Conservation (phyloP, 139 green algal genomes). For the Trebouxia sp. region DNA sequence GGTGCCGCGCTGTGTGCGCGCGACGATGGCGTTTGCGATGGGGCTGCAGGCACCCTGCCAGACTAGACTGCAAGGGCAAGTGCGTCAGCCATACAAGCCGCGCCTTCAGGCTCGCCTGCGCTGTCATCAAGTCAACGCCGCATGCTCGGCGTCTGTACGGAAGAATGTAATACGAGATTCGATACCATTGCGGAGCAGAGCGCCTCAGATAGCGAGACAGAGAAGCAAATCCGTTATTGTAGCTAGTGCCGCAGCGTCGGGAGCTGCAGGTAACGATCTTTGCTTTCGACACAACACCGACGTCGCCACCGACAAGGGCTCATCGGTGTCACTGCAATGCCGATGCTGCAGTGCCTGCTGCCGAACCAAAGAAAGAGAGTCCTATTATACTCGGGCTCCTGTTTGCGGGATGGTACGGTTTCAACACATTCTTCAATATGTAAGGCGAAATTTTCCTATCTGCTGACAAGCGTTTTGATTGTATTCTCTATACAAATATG, state of each 20-base stretch:
- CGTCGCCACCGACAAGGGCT: no score
- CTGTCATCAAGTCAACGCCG: not conserved
- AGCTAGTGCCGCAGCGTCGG: slow-evolving; percentile 16
- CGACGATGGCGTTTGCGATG: not conserved
- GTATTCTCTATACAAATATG: no score
- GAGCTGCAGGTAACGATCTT: not conserved
- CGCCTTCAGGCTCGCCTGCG: no score
- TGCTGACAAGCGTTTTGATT: not conserved
- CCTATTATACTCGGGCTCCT: slow-evolving; percentile 70
- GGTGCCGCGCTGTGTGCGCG: not conserved
- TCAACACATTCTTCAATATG: slow-evolving; percentile 99
- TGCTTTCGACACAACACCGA: no score
- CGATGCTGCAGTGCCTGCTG: not conserved
- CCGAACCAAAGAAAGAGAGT: slow-evolving; percentile 7
- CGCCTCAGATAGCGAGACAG: not conserved
- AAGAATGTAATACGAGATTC: not conserved
- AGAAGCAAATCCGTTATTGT: no score
- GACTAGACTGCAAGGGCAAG: no score
- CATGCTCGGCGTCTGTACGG: not conserved
- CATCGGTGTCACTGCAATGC: no score
- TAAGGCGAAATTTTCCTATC: slow-evolving; percentile 46
- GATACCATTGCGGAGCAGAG: not conserved
- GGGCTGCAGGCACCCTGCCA: not conserved
- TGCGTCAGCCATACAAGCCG: no score
- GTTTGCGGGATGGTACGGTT: slow-evolving; percentile 93